Conservation (phyloP, 2,329 filamentous ascomycete species). For the Venturia oleaginea region DNA sequence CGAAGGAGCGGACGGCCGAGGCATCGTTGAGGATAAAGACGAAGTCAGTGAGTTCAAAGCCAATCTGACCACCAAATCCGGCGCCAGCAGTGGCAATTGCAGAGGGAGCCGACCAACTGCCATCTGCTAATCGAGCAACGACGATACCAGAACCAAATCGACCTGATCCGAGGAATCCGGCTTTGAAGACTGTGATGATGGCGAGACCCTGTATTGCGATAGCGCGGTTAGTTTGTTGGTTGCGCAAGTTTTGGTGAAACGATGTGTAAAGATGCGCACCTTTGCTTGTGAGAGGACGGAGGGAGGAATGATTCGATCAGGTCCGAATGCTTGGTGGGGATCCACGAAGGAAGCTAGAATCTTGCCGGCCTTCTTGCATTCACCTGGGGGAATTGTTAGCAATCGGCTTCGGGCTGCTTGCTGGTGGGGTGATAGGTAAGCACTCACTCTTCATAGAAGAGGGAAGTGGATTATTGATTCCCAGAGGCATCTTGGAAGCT, state of each 20-base stretch:
- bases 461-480: conserved; percentile 46
- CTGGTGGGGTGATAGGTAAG: conserved; percentile 7
- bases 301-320: conserved; percentile 94
- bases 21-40: conserved; percentile 97
- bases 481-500: conserved; percentile 31
- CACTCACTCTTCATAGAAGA: conserved; percentile 44
- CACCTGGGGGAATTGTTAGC: conserved; percentile 49
- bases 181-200: conserved; percentile 78
- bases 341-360: conserved; percentile 93
- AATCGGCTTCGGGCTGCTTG: conserved; percentile 13
- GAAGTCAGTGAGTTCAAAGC: conserved; percentile 84
- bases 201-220: conserved; percentile 54
- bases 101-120: conserved; percentile 70
- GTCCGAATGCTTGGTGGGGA: conserved; percentile 83
- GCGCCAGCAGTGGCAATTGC: conserved; percentile 74
- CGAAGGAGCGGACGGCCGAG: conserved; percentile 83
- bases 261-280: conserved; percentile 37
- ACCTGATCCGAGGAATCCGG: conserved; percentile 74
- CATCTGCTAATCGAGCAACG: conserved; percentile 68
- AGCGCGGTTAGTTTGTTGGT: not conserved
- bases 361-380: conserved; percentile 95
- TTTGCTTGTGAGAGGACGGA: conserved; percentile 85
- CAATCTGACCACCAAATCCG: conserved; percentile 78
- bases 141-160: conserved; percentile 77
- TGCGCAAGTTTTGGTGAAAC: not conserved